A percentile compares a stretch with the other conserved stretches of the same genome.
These are phyloP conservation scores for Alternaria arborescens DNA, from an alignment of 2,329 filamentous ascomycete species.

Conservation along the genomic window DNA sequence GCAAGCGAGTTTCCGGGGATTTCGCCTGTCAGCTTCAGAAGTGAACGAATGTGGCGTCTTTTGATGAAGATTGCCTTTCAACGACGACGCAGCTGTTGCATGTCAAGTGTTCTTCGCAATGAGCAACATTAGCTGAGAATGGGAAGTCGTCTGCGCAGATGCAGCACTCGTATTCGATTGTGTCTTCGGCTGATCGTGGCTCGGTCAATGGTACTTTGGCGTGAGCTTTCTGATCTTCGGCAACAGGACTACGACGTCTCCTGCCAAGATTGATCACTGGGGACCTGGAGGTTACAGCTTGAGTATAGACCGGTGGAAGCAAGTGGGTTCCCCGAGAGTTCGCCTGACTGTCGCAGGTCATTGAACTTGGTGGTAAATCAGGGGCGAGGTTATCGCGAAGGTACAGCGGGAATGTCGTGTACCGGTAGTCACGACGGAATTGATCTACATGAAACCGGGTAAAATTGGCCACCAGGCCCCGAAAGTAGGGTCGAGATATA, in stretches of 20 bases:
- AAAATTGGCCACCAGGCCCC: background rate
- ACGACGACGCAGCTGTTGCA: slow-evolving; percentile 10
- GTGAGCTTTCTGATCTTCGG: background rate
- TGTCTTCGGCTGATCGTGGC: background rate
- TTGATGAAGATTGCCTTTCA: no score
- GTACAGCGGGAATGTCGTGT: slow-evolving; percentile 1
- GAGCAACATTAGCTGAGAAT: background rate
- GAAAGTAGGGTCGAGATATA: no score
- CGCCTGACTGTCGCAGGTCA: slow-evolving; percentile 2
- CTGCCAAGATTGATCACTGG: no score
- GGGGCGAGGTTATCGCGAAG: slow-evolving; percentile 6
- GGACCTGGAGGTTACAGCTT: no score
- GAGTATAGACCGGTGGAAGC: no score
- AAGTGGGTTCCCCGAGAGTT: no score
- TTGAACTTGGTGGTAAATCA: background rate
- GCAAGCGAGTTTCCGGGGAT: no score
- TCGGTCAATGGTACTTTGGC: background rate
- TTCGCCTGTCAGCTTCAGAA: no score
- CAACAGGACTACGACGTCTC: background rate
- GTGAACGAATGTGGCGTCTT: no score
- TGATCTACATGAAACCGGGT: background rate
- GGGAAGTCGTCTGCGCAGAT: slow-evolving; percentile 3
- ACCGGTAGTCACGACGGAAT: background rate
- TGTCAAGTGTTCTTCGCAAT: slow-evolving; percentile 9
- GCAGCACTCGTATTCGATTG: slow-evolving; percentile 5